Evolutionary conservation across 108 stramenopile species (phyloP).

Genomic region (Cyclotella baltica): DNA sequence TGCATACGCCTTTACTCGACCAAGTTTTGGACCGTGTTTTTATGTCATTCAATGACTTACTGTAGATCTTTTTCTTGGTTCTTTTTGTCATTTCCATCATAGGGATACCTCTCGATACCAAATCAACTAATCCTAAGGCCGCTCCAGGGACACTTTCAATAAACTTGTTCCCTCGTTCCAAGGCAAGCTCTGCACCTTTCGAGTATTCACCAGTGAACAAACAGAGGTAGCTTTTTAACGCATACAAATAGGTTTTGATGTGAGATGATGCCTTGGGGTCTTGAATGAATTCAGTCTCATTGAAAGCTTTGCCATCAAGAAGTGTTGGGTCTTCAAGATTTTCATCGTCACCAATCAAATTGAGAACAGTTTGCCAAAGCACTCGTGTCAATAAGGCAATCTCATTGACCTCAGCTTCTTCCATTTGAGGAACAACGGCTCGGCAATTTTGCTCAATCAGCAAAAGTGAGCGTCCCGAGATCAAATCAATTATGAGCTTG

Average conservation of each 20-base stretch:
- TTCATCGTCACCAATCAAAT: slow-evolving; percentile 6
- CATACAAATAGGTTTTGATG: slow-evolving; percentile 7
- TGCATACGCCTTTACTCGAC: slow-evolving; percentile 10
- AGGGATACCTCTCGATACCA: slow-evolving; percentile 15
- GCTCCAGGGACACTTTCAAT: slow-evolving; percentile 11
- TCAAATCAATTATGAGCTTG: slow-evolving; percentile 22
- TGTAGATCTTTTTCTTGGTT: background rate
- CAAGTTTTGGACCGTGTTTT: slow-evolving; percentile 6
- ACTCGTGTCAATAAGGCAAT: slow-evolving; percentile 8
- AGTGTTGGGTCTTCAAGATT: background rate
- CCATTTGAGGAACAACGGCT: slow-evolving; percentile 21
- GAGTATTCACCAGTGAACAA: slow-evolving; percentile 6
- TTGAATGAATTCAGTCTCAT: slow-evolving; percentile 8
- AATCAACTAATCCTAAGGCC: slow-evolving; percentile 14
- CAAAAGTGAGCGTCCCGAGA: slow-evolving; percentile 12
- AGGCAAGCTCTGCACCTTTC: slow-evolving; percentile 13
- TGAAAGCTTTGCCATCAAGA: slow-evolving; percentile 9
- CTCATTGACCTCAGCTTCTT: background rate
- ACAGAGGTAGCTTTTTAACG: slow-evolving; percentile 17
- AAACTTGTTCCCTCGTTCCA: slow-evolving; percentile 6
- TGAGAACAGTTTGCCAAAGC: slow-evolving; percentile 23
- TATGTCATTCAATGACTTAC: background rate
- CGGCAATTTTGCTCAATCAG: slow-evolving; percentile 6
- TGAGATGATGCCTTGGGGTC: background rate
- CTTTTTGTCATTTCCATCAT: background rate